Evolutionary conservation across 768 basidiomycete species (phyloP), one percentile per base, ranked within the genome.

Genomic region (Kwoniella botswanensis): DNA sequence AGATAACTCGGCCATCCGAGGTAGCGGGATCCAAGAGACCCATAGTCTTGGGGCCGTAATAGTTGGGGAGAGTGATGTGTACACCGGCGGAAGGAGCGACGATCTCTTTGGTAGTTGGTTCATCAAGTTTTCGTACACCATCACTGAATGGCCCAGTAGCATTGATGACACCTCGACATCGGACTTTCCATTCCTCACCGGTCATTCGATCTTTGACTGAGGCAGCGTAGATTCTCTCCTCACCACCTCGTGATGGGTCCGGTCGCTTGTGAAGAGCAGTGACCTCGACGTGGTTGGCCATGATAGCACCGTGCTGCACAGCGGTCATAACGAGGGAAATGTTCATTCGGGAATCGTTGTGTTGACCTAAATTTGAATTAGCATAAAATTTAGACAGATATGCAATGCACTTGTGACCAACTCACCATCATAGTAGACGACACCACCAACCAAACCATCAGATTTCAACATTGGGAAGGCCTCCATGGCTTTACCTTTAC

Each of bases 271-370:
- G 87, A 4, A 99, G 86, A 2, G 86, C 82, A 12, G 89, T 90
- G 62, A 97, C 94, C 78, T 94, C 91, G 81, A 89, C 89, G 85
- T 99, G 93, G 86, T 98, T 99, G 59, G 91, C 89, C 18, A 91
- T 90, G 9, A 88, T 88, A 4, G 95, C 94, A 55, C 95, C 95
- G 63, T 92, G 89, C 78, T 93, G 92, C 55, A 98, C 93, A 4
- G 96, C 97, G 18, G 91, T 97, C 89, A 98, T 90, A 78, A 96
- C 88, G 42, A 99, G 86, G 0, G 96, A 93, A 65, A 96, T 88
- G 86, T 99, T 99, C 97, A 98, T 99, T 15, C 96, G 89, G 1
- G 96, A 91, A 78, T 99, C 97, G 78, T 99, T 99, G 85, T 99
- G 96, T 85, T 98, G 96, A 65, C 94, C 93, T 94, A 41, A n/a